phyloP scores from a whole-genome alignment of 176 grass and related monocot species.

The Rhynchospora breviuscula region DNA sequence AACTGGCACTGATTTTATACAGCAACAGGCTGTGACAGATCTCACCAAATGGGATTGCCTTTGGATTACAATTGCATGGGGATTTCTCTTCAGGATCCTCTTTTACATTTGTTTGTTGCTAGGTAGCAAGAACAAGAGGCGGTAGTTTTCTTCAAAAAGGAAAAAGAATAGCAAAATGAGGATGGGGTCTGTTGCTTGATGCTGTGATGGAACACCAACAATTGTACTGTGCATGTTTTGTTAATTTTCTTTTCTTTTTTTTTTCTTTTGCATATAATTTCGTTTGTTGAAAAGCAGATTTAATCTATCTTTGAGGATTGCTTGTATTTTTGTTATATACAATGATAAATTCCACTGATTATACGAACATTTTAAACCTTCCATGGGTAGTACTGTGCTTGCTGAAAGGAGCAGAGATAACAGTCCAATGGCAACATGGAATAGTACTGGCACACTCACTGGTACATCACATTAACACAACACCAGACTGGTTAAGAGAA shows the following conservation, averaged over 20 bases:
- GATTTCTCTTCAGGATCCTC: constrained; percentile 75
- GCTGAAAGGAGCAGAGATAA: not conserved
- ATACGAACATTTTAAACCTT: constrained; percentile 3
- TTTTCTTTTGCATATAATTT: not conserved
- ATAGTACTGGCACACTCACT: too few relatives aligned
- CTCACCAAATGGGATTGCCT: constrained; percentile 96
- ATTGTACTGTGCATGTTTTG: constrained; percentile 9
- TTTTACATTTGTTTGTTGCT: constrained; percentile 77
- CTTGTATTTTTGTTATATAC: not conserved
- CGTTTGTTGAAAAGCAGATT: constrained; percentile 9
- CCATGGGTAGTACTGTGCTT: not conserved
- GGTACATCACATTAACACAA: too few relatives aligned
- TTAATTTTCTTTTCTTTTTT: not conserved
- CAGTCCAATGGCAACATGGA: not conserved
- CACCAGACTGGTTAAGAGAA: too few relatives aligned
- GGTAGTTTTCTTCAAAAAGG: constrained; percentile 28
- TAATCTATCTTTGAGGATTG: not conserved
- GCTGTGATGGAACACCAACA: not conserved
- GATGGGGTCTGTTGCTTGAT: not conserved
- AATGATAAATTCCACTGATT: not conserved
- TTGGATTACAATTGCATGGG: constrained; percentile 84
- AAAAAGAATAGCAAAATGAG: not conserved
- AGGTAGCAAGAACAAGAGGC: constrained; percentile 90
- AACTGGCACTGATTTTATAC: constrained; percentile 53
- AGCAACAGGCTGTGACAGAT: constrained; percentile 69